These are phyloP conservation scores for Penicillium salamii DNA, from an alignment of 495 filamentous ascomycete genomes.

Conservation along the genomic window DNA sequence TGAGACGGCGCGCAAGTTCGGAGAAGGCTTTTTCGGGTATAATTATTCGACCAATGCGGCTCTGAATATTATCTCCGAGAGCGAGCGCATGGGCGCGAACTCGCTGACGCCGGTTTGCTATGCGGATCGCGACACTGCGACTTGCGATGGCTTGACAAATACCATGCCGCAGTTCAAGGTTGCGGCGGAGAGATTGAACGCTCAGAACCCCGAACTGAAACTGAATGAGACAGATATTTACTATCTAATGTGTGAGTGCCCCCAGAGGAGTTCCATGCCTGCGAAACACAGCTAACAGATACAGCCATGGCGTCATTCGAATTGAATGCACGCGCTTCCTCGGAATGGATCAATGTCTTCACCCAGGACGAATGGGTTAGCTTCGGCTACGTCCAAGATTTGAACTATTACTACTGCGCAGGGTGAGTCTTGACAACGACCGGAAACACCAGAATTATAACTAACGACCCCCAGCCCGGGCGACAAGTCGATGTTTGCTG, in stretches of 20 bases:
- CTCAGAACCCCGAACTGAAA: conserved; percentile 20
- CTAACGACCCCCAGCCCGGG: conserved; percentile 32
- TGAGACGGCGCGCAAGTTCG: conserved; percentile 52
- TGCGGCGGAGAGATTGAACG: conserved; percentile 25
- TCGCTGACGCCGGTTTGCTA: conserved; percentile 46
- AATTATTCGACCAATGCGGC: conserved; percentile 32
- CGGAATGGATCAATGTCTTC: conserved; percentile 52
- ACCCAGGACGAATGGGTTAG: conserved; percentile 48
- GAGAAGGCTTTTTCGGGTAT: conserved; percentile 51
- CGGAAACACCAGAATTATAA: not conserved
- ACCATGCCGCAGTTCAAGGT: conserved; percentile 14
- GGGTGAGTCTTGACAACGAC: conserved; percentile 21
- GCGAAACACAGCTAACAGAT: not conserved
- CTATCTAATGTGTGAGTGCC: conserved; percentile 20
- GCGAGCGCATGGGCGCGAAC: conserved; percentile 40
- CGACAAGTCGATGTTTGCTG: conserved; percentile 43
- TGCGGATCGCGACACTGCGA: conserved; percentile 3
- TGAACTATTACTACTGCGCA: conserved; percentile 53
- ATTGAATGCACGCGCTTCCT: conserved; percentile 43
- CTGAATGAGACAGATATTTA: conserved; percentile 19
- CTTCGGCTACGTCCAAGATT: conserved; percentile 52
- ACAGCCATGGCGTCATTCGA: conserved; percentile 51
- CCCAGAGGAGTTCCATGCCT: no score
- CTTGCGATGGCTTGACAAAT: conserved; percentile 6
- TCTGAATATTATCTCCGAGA: conserved; percentile 49